These are phyloP conservation scores for Xylaria castorea DNA, from an alignment of 495 filamentous ascomycete species.

Conservation along the genomic window DNA sequence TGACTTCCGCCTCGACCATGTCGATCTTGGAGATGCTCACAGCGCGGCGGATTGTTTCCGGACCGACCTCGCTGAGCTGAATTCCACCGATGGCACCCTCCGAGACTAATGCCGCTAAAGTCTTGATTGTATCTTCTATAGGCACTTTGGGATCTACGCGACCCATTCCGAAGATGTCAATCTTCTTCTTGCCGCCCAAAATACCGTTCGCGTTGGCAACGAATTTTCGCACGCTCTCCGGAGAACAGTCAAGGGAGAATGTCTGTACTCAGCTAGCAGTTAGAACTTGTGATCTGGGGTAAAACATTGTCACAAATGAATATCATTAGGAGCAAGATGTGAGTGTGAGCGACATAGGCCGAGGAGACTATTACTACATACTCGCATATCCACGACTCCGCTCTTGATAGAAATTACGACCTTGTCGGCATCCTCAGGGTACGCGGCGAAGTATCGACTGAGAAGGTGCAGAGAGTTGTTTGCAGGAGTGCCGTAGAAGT, in stretches of 20 bases:
- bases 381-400: slow-evolving; percentile 34
- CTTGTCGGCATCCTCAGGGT: slow-evolving; percentile 66
- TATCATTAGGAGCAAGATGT: not conserved
- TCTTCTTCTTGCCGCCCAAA: slow-evolving; percentile 65
- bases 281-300: not conserved
- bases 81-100: slow-evolving; percentile 71
- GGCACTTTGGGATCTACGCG: slow-evolving; percentile 63
- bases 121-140: slow-evolving; percentile 49
- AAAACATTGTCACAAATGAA: not conserved
- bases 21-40: slow-evolving; percentile 65
- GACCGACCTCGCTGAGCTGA: slow-evolving; percentile 68
- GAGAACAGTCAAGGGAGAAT: slow-evolving; percentile 49
- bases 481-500: slow-evolving; percentile 55
- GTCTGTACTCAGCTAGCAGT: not conserved
- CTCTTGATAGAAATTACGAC: slow-evolving; percentile 69
- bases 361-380: not conserved
- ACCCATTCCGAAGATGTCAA: slow-evolving; percentile 77
- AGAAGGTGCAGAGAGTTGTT: slow-evolving; percentile 60
- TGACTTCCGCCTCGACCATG: slow-evolving; percentile 75
- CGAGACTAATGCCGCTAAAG: slow-evolving; percentile 57
- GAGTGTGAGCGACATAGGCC: no score
- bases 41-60: slow-evolving; percentile 69
- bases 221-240: slow-evolving; percentile 61
- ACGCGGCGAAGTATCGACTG: slow-evolving; percentile 63
- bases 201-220: slow-evolving; percentile 67